Evolutionary conservation across 2,329 filamentous ascomycete species (phyloP), one percentile per base, ranked within the genome.

Genomic region (Fusarium foetens): DNA sequence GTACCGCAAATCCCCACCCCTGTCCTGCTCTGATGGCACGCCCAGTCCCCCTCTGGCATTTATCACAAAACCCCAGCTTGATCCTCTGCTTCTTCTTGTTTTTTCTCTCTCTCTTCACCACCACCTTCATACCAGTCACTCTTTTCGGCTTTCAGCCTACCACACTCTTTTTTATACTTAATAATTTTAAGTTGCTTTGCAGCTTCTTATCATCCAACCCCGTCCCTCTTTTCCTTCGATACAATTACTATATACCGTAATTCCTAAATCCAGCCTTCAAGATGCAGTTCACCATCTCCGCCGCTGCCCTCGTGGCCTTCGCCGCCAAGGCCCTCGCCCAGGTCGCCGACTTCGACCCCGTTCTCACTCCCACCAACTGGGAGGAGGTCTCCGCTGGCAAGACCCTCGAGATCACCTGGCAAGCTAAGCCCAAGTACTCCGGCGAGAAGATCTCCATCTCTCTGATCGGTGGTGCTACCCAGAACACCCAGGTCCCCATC

Each of bases 261-360:
- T 75, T 69, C 60, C 46, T 70, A 75, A 70, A 71, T 65, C 66
- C 68, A 75, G 33, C 29, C 51, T 59, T 78, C 85, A 89, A 86
- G 67, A 90, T 90, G 88, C 86, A 84, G 77, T 89, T 86, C 83
- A 79, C 83, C 71, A 70, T 84, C 71, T 80, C 85, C 75, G 79
- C 83, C 76, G 81, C 85, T 67, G 81, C 87, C 77, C 72, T 87
- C 73, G 75, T 89, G 82, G 87, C 87, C 78, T 83, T 87, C 71
- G 84, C 84, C 76, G 82, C 83, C 81, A 79, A 85, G 69, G 85
- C 80, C 71, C 71, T 88, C 66, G 88, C 88, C 55, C 87, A 89
- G 81, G 87, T 85, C 53, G 63, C 81, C n/a, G 85, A 85, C 77
- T 91, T 90, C 81, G 84, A 89, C 78, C 80, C 84, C 77, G 82